Base-by-base conservation (phyloP, 495 filamentous ascomycete species). In the Aspergillus haitiensis region DNA sequence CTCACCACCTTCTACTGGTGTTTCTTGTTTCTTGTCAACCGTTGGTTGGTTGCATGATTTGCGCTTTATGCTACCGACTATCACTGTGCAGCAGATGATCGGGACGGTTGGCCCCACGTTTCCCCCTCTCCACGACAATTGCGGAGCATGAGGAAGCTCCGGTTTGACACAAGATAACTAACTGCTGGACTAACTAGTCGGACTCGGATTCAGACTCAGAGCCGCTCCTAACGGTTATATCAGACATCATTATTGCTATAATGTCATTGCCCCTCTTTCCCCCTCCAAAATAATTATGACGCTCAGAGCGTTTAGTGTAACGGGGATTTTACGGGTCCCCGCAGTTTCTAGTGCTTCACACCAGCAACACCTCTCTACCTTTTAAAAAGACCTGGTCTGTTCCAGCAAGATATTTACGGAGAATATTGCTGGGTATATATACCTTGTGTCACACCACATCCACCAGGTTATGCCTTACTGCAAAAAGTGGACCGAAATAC, bases 21-120 rank as follows among this genome's bases (percentile, higher is more conserved):
- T 16, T 58, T 27, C 58, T 60, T n/a, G n/a, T n/a, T n/a, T 47
- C 58, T 60, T 60, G 58, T 40, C 58, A 13, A 15, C 15, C n/a
- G 34, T 8, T 60, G 58, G 50, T 60, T 60, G 58, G 58, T 31
- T 47, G 55, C 44, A 21, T 47, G 16, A 10, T 21, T 15, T 18
- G n/a, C n/a, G 5, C 15, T 60, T 32, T 12, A 11, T 31, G 21
- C 34, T 52, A 36, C 39, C 52, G 53, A 59, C 61, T 59, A 56
- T 56, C 56, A 59, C 52, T 59, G 44, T 63, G 61, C 61, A 63
- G 61, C 55, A 47, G 53, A 55, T 63, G 61, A 63, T 63, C 61
- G 61, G 61, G 52, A 50, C 32, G 42, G 37, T 10, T 48, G 58
- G 58, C 58, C 58, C 62, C 62, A 64, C 62, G 62, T 61, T 64